Percentiles rank a stretch among this genome's conserved stretches.
Conservation (phyloP, 148 eudicot species). For the Amaranthus palmeri region DNA sequence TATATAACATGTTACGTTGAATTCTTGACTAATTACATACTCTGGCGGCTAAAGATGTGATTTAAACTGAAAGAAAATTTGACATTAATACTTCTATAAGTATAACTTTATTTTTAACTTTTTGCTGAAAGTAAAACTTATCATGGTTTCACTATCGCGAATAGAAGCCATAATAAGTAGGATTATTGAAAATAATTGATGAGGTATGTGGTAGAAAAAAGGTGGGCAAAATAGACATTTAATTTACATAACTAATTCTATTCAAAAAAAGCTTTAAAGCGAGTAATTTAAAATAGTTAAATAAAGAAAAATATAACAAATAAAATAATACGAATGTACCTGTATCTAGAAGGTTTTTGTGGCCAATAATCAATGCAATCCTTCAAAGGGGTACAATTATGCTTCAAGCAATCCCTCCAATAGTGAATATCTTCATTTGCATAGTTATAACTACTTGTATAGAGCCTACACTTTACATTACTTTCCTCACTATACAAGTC, state of each 20-base stretch:
- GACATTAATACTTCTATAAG: too few species aligned
- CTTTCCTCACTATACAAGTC: conserved; percentile 24
- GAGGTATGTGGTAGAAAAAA: too few species aligned
- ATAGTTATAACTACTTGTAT: conserved; percentile 37
- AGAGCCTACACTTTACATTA: conserved; percentile 35
- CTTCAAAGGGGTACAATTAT: conserved; percentile 43
- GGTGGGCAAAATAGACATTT: too few species aligned
- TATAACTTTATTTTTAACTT: too few species aligned
- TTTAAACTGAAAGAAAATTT: too few species aligned
- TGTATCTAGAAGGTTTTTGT: conserved; percentile 42
- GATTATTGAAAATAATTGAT: too few species aligned
- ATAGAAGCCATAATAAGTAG: too few species aligned
- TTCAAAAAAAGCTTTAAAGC: neutral
- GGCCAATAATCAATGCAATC: conserved; percentile 49
- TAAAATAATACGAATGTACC: conserved; percentile 22
- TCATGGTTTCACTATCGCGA: too few species aligned
- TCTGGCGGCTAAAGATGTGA: too few species aligned
- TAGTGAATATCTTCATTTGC: conserved; percentile 39
- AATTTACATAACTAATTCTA: neutral
- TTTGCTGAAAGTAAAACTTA: too few species aligned
- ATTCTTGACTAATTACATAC: too few species aligned
- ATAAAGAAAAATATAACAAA: neutral
- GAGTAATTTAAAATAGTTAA: neutral
- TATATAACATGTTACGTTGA: too few species aligned
- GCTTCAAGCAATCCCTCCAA: conserved; percentile 55